phyloP scores from a whole-genome alignment of 148 eudicot genomes.

The Nepenthes mirabilis region DNA sequence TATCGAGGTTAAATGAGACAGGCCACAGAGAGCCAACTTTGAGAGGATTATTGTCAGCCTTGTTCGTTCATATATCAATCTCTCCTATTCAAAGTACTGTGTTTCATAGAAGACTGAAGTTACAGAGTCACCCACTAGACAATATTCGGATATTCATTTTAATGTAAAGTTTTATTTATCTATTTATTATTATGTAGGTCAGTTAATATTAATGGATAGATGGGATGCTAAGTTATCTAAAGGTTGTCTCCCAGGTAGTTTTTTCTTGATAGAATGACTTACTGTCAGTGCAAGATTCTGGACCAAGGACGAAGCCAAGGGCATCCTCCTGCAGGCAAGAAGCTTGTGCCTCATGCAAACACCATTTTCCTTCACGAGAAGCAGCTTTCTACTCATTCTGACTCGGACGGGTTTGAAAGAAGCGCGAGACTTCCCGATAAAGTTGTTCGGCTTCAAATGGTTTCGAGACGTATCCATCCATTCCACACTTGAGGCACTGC shows the following conservation, averaged over 20 bases:
- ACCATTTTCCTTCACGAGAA: neutral
- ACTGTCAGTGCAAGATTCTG: no score
- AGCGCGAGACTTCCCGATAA: constrained; percentile 77
- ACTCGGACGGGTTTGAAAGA: constrained; percentile 23
- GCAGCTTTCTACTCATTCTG: constrained; percentile 22
- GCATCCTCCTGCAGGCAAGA: constrained; percentile 16
- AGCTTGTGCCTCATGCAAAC: constrained; percentile 12
- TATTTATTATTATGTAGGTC: no score
- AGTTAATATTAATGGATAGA: no score
- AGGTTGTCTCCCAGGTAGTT: no score
- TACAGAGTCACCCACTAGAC: no score
- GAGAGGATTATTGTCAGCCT: no score
- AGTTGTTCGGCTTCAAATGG: constrained; percentile 93
- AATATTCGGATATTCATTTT: no score
- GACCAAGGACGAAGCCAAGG: constrained; percentile 7
- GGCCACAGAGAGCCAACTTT: neutral
- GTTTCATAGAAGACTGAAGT: no score
- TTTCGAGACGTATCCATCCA: constrained; percentile 97
- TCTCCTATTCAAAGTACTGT: no score
- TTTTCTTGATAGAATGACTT: neutral
- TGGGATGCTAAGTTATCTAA: no score
- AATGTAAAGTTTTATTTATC: no score
- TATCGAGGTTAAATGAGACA: neutral
- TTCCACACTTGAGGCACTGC: constrained; percentile 55
- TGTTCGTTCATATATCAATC: no score